Conservation (phyloP, 768 basidiomycete species). For the Leccinum subgranulosum region DNA sequence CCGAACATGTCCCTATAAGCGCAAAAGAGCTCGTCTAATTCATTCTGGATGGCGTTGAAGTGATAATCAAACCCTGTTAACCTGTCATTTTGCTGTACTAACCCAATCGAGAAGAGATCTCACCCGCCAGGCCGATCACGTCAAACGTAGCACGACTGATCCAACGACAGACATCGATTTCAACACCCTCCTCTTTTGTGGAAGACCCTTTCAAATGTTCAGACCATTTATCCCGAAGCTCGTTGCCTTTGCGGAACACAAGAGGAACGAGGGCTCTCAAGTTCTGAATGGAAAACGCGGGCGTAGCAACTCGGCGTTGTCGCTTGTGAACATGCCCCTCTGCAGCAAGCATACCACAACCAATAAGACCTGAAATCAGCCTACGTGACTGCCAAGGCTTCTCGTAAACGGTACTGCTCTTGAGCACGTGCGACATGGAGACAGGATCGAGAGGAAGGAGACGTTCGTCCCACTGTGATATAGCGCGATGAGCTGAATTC, state of each 20-base stretch:
- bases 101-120: slow-evolving; percentile 11
- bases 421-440: slow-evolving; percentile 71
- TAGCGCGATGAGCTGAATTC: slow-evolving; percentile 8
- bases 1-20: slow-evolving; percentile 89
- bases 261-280: slow-evolving; percentile 68
- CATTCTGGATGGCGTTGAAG: slow-evolving; percentile 79
- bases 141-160: slow-evolving; percentile 84
- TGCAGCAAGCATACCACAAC: slow-evolving; percentile 77
- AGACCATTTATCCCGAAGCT: slow-evolving; percentile 62
- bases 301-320: slow-evolving; percentile 72
- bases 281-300: slow-evolving; percentile 80
- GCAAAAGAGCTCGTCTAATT: slow-evolving; percentile 70
- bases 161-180: slow-evolving; percentile 78
- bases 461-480: slow-evolving; percentile 67
- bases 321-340: slow-evolving; percentile 78
- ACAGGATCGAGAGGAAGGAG: slow-evolving; percentile 79
- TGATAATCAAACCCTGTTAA: slow-evolving; percentile 76
- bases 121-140: slow-evolving; percentile 87
- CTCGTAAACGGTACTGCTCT: slow-evolving; percentile 69
- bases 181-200: slow-evolving; percentile 21
- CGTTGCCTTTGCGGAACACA: slow-evolving; percentile 63
- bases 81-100: not conserved
- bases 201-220: slow-evolving; percentile 38
- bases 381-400: slow-evolving; percentile 81
- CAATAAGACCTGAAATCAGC: slow-evolving; percentile 74